phyloP scores from a whole-genome alignment of 305 asterid genomes.

The Solanum hybrid region DNA sequence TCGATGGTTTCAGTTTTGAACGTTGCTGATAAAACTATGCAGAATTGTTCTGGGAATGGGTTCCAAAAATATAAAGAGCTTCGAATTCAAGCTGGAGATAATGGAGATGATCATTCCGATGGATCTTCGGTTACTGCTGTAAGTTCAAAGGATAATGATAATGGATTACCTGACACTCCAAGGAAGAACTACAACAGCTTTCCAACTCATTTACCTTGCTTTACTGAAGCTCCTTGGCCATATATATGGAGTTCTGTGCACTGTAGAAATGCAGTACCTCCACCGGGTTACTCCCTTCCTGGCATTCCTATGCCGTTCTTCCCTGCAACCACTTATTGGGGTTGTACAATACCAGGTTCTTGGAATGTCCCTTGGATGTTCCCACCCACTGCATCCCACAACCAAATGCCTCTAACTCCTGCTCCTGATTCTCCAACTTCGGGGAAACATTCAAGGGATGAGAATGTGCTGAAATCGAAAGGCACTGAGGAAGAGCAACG shows the following conservation, averaged over 20 bases:
- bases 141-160: slow-evolving; percentile 35
- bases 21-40: slow-evolving; percentile 34
- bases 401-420: slow-evolving; percentile 25
- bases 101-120: slow-evolving; percentile 28
- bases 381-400: slow-evolving; percentile 18
- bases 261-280: slow-evolving; percentile 31
- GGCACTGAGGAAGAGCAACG: slow-evolving; percentile 6
- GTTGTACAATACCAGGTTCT: slow-evolving; percentile 24
- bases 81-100: slow-evolving; percentile 24
- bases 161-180: slow-evolving; percentile 21
- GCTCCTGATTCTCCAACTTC: slow-evolving; percentile 44
- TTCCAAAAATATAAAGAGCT: slow-evolving; percentile 35
- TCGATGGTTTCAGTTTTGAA: slow-evolving; percentile 55
- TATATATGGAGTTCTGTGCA: slow-evolving; percentile 53
- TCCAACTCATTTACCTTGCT: slow-evolving; percentile 45
- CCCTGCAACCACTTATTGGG: slow-evolving; percentile 37
- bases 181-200: slow-evolving; percentile 28
- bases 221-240: slow-evolving; percentile 63
- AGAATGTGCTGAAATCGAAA: slow-evolving; percentile 17
- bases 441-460: slow-evolving; percentile 84
- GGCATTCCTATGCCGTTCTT: slow-evolving; percentile 42
- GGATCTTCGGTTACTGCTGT: slow-evolving; percentile 30
- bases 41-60: slow-evolving; percentile 24
- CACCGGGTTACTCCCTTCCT: slow-evolving; percentile 36
- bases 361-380: slow-evolving; percentile 54